Conservation (phyloP, 257 asterid species). For the Ballota nigra region DNA sequence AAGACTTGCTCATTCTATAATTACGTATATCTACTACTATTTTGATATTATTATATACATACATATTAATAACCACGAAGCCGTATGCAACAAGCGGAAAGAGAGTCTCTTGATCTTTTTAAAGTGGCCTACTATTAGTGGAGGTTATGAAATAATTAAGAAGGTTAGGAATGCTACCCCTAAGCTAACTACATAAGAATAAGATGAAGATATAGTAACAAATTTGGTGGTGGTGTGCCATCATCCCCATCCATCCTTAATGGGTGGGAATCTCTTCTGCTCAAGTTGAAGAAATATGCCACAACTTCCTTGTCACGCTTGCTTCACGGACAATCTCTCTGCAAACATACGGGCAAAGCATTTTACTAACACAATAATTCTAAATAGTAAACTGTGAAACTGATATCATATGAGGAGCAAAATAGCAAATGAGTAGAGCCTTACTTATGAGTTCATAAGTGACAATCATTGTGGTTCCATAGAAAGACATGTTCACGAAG, state of each 20-base stretch:
- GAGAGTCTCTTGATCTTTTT: not conserved
- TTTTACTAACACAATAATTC: not conserved
- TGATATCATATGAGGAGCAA: not conserved
- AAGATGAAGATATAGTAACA: not conserved
- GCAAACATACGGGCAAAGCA: slow-evolving; percentile 15
- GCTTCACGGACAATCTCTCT: slow-evolving; percentile 77
- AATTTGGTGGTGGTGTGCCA: not conserved
- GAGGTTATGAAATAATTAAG: not conserved
- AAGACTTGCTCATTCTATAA: too few relatives aligned
- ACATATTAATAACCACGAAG: not conserved
- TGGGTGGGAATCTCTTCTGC: too few relatives aligned
- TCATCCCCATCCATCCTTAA: too few relatives aligned
- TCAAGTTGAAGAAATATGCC: not conserved
- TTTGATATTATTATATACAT: not conserved
- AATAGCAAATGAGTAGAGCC: slow-evolving; percentile 10
- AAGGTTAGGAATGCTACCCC: not conserved
- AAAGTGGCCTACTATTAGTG: not conserved
- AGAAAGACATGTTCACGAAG: slow-evolving; percentile 83
- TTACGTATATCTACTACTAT: too few relatives aligned
- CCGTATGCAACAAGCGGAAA: not conserved
- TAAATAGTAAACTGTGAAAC: not conserved
- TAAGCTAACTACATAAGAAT: not conserved
- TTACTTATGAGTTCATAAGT: slow-evolving; percentile 88
- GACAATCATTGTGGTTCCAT: slow-evolving; percentile 92
- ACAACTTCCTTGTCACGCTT: slow-evolving; percentile 21